phyloP scores from a whole-genome alignment of 495 filamentous ascomycete genomes.

The Glonium stellatum region DNA sequence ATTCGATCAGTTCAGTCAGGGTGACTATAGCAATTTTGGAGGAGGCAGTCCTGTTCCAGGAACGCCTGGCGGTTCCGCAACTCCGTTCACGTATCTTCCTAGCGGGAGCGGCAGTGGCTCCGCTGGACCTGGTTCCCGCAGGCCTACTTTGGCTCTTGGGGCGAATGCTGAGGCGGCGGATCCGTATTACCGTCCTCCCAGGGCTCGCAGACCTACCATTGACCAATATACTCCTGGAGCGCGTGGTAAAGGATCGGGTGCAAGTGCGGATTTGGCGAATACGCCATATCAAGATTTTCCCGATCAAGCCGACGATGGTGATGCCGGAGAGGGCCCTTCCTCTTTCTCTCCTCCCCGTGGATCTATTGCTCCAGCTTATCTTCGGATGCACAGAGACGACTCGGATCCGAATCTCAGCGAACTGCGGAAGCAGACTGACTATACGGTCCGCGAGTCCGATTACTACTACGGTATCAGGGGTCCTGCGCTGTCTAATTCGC shows the following conservation, averaged over 20 bases:
- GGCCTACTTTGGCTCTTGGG: conserved; percentile 24
- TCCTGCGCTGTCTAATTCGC: conserved; percentile 74
- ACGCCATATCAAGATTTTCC: conserved; percentile 41
- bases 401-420: conserved; percentile 44
- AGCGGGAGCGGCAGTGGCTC: conserved; percentile 38
- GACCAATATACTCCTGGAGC: conserved; percentile 43
- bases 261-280: conserved; percentile 47
- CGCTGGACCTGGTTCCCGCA: conserved; percentile 27
- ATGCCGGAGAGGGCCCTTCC: conserved; percentile 44
- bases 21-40: conserved; percentile 44
- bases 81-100: conserved; percentile 44
- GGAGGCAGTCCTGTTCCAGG: conserved; percentile 48
- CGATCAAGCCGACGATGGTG: conserved; percentile 35
- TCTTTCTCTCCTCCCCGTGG: conserved; percentile 48
- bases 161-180: conserved; percentile 29
- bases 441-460: conserved; percentile 85
- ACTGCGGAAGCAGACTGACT: conserved; percentile 61
- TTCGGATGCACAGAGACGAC: conserved; percentile 44
- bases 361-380: conserved; percentile 36
- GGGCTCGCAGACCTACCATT: conserved; percentile 54
- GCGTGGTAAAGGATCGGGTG: conserved; percentile 44
- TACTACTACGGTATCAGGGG: conserved; percentile 86
- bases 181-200: conserved; percentile 74
- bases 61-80: conserved; percentile 11
- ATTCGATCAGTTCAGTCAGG: conserved; percentile 32